Percentiles rank a stretch among this genome's conserved stretches.
Conservation (phyloP, 2,329 filamentous ascomycete species). For the Monilinia polystroma region DNA sequence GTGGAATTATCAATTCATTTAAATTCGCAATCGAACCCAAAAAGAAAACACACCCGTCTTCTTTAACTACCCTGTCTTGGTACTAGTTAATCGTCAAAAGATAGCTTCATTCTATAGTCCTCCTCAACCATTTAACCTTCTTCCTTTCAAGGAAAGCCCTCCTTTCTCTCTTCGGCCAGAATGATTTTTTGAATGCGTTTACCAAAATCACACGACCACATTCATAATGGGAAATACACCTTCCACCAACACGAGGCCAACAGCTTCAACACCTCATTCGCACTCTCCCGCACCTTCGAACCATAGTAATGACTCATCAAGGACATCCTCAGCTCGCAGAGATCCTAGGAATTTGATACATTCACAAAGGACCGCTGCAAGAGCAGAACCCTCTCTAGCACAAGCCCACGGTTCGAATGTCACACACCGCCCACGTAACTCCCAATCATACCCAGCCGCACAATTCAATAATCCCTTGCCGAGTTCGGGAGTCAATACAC, state of each 20-base stretch:
- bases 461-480: constrained; percentile 28
- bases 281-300: constrained; percentile 36
- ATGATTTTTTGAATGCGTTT: constrained; percentile 13
- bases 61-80: not conserved
- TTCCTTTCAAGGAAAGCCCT: not conserved
- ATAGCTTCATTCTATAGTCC: not conserved
- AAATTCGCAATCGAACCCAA: not conserved
- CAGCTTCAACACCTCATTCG: constrained; percentile 40
- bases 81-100: not conserved
- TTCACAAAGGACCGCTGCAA: constrained; percentile 55
- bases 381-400: constrained; percentile 61
- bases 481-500: constrained; percentile 29
- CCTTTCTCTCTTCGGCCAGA: not conserved
- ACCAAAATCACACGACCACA: constrained; percentile 32
- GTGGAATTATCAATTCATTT: not conserved
- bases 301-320: constrained; percentile 37
- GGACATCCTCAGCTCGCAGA: constrained; percentile 35
- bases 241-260: constrained; percentile 43
- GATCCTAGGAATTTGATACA: constrained; percentile 55
- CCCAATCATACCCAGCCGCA: constrained; percentile 30
- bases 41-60: not conserved
- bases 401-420: constrained; percentile 48
- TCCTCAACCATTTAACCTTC: not conserved
- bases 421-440: constrained; percentile 37
- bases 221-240: constrained; percentile 48